A percentile compares a stretch with the other conserved stretches of the same genome.
phyloP scores from a whole-genome alignment of 2,329 filamentous ascomycete species.

The Aspergillus versicolor region DNA sequence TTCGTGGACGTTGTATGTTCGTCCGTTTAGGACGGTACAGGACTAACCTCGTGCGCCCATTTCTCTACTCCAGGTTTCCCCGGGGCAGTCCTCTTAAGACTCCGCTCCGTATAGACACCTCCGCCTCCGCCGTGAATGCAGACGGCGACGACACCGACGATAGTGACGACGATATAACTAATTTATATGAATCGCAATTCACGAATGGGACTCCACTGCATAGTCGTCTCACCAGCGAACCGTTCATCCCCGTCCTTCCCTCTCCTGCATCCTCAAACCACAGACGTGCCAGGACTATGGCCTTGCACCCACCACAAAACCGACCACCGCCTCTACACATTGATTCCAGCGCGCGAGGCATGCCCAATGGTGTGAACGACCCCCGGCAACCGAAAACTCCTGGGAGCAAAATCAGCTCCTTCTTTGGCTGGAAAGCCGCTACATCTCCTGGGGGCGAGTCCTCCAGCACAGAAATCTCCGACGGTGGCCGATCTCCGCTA shows the following conservation, averaged over 20 bases:
- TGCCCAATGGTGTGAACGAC: slow-evolving; percentile 32
- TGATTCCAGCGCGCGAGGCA: slow-evolving; percentile 38
- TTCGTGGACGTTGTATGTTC: slow-evolving; percentile 21
- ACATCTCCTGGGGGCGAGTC: slow-evolving; percentile 57
- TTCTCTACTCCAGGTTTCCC: slow-evolving; percentile 37
- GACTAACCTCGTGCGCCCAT: slow-evolving; percentile 27
- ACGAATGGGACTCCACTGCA: slow-evolving; percentile 40
- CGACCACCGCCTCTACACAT: slow-evolving; percentile 46
- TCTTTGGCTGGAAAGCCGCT: slow-evolving; percentile 65
- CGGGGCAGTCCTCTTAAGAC: slow-evolving; percentile 36
- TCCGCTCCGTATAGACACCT: slow-evolving; percentile 34
- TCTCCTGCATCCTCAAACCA: slow-evolving; percentile 61
- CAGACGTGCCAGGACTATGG: slow-evolving; percentile 44
- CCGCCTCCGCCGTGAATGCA: slow-evolving; percentile 22
- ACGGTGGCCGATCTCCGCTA: slow-evolving; percentile 57
- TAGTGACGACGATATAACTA: slow-evolving; percentile 29
- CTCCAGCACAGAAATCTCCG: slow-evolving; percentile 63
- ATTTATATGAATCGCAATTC: slow-evolving; percentile 26
- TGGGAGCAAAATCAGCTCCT: slow-evolving; percentile 60
- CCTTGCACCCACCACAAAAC: slow-evolving; percentile 41
- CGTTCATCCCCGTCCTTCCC: slow-evolving; percentile 62
- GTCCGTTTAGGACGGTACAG: slow-evolving; percentile 19
- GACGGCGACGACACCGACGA: slow-evolving; percentile 31
- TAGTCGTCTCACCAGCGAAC: slow-evolving; percentile 44
- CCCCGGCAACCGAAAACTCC: slow-evolving; percentile 51